Evolutionary conservation across 2,329 filamentous ascomycete genomes (phyloP), one percentile per base, ranked within the genome.

Genomic region (Stagonosporopsis rhizophila): DNA sequence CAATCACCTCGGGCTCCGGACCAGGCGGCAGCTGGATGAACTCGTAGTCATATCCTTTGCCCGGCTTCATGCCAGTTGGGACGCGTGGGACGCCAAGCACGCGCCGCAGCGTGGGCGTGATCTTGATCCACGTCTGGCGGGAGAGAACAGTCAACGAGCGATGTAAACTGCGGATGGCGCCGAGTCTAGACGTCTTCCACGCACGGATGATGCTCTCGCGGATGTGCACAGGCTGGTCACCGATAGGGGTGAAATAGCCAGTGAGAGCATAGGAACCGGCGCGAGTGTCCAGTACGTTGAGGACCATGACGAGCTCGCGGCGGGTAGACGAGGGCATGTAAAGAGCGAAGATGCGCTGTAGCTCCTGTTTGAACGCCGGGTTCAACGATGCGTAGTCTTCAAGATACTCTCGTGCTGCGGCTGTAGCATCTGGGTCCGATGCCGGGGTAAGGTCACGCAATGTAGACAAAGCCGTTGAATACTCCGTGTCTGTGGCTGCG

Each of bases 201-300:
- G 78, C 75, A 48, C 83, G 79, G 35, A 92, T 62, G 45, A 92
- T 85, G 27, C 81, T 77, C 68, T 89, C 83, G 34, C 89, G 85
- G 17, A 85, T 77, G 30, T 82, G 74, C 19, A 86, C 64, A 0
- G 89, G 83, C 61, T 90, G 88, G 47, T 84, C 76, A 49, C 85
- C 80, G 41, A 91, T 74, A 1, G 88, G 85, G 0, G 82, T 84
- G 61, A 83, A 80, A 69, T 87, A 84, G n/a, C 89, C 88, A 0
- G 89, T 92, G 42, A 91, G 78, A 6, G 89, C 71, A 17, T 89
- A 75, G 23, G 86, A 85, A 23, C 89, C 89, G 3, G 82, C 72
- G 30, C 85, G 82, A 20, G 86, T 87, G 58, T 84, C 80, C 19
- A 88, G 75, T 3, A 82, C 73, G 49, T 76, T 83, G 55, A 87